Evolutionary conservation across 768 basidiomycete genomes (phyloP).

Genomic region (Coprinellus aureogranulatus): DNA sequence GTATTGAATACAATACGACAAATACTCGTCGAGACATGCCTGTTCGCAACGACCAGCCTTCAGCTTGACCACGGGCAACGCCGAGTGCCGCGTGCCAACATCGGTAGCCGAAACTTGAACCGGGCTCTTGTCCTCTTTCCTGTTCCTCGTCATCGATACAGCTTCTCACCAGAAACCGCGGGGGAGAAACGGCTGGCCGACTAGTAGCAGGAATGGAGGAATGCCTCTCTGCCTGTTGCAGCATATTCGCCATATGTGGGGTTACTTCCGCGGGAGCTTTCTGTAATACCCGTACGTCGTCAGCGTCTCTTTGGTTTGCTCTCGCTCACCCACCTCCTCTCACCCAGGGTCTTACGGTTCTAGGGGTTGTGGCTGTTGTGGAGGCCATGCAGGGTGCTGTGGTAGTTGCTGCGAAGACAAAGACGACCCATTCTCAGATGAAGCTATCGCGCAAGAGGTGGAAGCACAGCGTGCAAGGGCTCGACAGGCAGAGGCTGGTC

Average conservation of each 20-base stretch:
- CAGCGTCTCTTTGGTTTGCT: not conserved
- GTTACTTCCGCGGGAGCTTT: not conserved
- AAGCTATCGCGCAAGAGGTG: slow-evolving; percentile 39
- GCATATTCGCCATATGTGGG: slow-evolving; percentile 1
- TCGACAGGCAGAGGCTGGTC: slow-evolving; percentile 3
- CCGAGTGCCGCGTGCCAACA: too few species aligned
- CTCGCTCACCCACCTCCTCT: not conserved
- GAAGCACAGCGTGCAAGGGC: slow-evolving; percentile 37
- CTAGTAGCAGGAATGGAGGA: not conserved
- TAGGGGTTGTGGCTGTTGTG: slow-evolving; percentile 28
- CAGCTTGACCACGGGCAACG: too few species aligned
- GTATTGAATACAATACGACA: too few species aligned
- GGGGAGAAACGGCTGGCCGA: not conserved
- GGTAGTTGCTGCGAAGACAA: slow-evolving; percentile 40
- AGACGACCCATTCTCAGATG: slow-evolving; percentile 42
- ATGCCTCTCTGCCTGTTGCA: slow-evolving; percentile 5
- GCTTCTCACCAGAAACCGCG: not conserved
- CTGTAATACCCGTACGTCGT: slow-evolving; percentile 1
- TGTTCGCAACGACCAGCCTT: too few species aligned
- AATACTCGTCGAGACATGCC: too few species aligned
- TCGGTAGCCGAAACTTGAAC: too few species aligned
- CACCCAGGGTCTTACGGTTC: slow-evolving; percentile 30
- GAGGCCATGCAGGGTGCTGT: slow-evolving; percentile 39
- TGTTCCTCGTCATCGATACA: too few species aligned
- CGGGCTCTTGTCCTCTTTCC: too few species aligned